Base-by-base conservation (phyloP, 805 yeast species). In the Sungouiozyma intestinalis region DNA sequence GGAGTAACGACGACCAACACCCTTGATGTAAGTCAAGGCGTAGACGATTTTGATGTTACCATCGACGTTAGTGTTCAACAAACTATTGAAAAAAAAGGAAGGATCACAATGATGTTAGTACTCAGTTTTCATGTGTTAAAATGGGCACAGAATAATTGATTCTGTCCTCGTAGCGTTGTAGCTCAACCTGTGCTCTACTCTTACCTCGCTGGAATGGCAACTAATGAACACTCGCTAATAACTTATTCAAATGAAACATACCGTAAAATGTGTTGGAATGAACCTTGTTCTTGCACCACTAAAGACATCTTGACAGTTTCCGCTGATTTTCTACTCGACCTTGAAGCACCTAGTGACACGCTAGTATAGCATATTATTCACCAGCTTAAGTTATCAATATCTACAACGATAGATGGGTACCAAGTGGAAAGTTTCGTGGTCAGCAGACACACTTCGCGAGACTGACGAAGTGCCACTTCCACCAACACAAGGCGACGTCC, bases 211-310 rank as follows among this genome's bases (percentile, higher is more conserved):
- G n/a, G n/a, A n/a, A n/a, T n/a, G n/a, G n/a, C n/a, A n/a, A n/a
- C n/a, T n/a, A n/a, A n/a, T n/a, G n/a, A n/a, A n/a, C n/a, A n/a
- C n/a, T n/a, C 33, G 33, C n/a, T 15, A 31, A 31, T n/a, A 21
- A 16, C 20, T 38, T 8, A 34, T 32, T 38, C 36, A 16, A 17
- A 9, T 16, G 21, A 40, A 52, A 82, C 92, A 73, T 83, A 84
- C 92, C 97, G 98, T 79, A 92, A 85, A 79, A 92, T 92, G 94
- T 92, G 99, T 79, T 94, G 98, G 94, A 94, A 92, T 73, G 92
- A 85, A 73, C 95, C 95, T 77, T 85, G 82, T 79, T 92, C 98
- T 77, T 85, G 92, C 73, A 92, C 92, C 76, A 87, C 96, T 80
- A 86, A 81, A 71, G 95, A 84, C 95, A 85, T 85, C 62, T 73